Evolutionary conservation across 2,329 filamentous ascomycete genomes (phyloP).

Genomic region (Atkinsonella texensis): DNA sequence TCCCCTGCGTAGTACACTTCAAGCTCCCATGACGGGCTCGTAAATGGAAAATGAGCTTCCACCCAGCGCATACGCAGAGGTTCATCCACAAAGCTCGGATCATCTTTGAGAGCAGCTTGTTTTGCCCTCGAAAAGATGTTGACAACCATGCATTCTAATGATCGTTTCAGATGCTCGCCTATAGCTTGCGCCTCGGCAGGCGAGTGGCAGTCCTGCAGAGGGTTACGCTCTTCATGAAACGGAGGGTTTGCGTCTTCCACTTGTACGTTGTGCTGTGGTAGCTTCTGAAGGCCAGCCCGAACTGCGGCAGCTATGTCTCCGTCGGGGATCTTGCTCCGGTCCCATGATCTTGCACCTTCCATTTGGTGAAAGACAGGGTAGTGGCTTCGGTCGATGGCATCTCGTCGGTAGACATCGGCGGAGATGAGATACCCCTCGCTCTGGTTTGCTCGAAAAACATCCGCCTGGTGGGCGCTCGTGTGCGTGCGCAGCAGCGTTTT

Average conservation of each 20-base stretch:
- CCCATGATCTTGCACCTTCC: constrained; percentile 90
- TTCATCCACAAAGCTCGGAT: constrained; percentile 44
- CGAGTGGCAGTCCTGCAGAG: constrained; percentile 60
- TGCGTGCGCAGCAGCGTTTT: constrained; percentile 80
- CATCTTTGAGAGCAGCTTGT: constrained; percentile 44
- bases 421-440: constrained; percentile 78
- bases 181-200: constrained; percentile 71
- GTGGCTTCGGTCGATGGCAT: constrained; percentile 89
- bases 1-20: constrained; percentile 91
- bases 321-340: constrained; percentile 47
- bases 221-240: constrained; percentile 67
- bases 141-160: constrained; percentile 78
- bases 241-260: constrained; percentile 79
- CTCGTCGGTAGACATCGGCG: constrained; percentile 88
- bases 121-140: constrained; percentile 76
- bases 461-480: constrained; percentile 84
- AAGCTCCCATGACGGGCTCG: constrained; percentile 87
- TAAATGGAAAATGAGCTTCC: constrained; percentile 96
- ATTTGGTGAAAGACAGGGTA: constrained; percentile 98
- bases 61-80: constrained; percentile 85
- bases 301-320: constrained; percentile 54
- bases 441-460: constrained; percentile 61
- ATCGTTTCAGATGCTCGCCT: constrained; percentile 74
- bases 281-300: constrained; percentile 53
- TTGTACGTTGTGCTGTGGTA: constrained; percentile 62